Evolutionary conservation across 2,329 filamentous ascomycete genomes (phyloP).

Genomic region (Diaporthe citriasiana): DNA sequence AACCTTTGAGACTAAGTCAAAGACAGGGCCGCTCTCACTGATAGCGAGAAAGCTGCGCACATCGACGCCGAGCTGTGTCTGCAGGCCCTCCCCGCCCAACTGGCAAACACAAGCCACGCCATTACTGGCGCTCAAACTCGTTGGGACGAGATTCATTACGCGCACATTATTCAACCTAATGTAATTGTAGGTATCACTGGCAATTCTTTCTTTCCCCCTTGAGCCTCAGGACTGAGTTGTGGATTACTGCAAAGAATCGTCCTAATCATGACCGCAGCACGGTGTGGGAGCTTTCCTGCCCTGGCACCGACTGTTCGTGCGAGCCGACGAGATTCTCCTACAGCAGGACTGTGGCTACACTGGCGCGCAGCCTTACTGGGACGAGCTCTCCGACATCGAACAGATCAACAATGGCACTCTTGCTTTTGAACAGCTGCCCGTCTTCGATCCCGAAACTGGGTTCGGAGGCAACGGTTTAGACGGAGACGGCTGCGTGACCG

Average conservation of each 20-base stretch:
- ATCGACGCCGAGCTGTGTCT: slow-evolving; percentile 5
- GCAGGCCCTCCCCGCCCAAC: neutral
- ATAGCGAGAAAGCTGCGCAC: neutral
- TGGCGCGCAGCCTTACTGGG: neutral
- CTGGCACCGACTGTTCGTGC: neutral
- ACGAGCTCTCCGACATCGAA: slow-evolving; percentile 4
- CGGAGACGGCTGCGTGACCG: neutral
- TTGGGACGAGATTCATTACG: slow-evolving; percentile 9
- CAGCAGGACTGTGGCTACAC: slow-evolving; percentile 5
- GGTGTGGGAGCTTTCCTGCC: neutral
- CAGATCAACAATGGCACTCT: neutral
- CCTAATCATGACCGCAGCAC: neutral
- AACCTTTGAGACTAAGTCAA: neutral
- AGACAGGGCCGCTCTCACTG: neutral
- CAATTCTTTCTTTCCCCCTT: too few species aligned
- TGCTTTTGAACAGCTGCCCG: neutral
- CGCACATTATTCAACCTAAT: neutral
- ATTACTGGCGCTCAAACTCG: neutral
- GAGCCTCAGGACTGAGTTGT: neutral
- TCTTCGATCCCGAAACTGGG: neutral
- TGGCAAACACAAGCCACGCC: neutral
- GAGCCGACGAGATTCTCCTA: neutral
- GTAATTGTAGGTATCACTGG: neutral
- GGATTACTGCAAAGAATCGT: neutral
- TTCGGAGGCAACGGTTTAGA: neutral